Conservation (phyloP, 2,329 filamentous ascomycete genomes). For the Blastomyces parvus region DNA sequence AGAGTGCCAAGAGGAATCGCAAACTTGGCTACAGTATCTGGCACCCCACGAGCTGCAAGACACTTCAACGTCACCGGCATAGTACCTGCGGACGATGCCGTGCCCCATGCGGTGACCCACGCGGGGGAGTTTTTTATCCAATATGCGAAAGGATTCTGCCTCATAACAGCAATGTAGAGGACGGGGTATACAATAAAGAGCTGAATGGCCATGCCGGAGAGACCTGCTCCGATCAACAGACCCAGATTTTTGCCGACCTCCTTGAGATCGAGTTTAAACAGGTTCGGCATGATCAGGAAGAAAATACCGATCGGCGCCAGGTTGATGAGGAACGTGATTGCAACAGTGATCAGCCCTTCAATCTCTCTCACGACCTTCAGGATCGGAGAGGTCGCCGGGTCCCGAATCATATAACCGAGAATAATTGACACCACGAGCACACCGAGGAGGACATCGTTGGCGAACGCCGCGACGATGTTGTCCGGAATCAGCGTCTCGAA, state of each 20-base stretch:
- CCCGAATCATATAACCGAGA: constrained; percentile 40
- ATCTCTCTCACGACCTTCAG: constrained; percentile 40
- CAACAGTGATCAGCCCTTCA: constrained; percentile 39
- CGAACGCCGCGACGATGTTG: constrained; percentile 42
- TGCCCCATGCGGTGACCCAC: constrained; percentile 48
- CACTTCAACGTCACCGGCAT: constrained; percentile 42
- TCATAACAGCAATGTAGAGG: constrained; percentile 35
- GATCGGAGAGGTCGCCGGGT: constrained; percentile 29
- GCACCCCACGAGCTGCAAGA: constrained; percentile 33
- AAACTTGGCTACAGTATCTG: constrained; percentile 40
- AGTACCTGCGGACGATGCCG: constrained; percentile 45
- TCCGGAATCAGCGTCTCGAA: constrained; percentile 43
- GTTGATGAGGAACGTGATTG: constrained; percentile 43
- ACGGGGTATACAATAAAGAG: constrained; percentile 40
- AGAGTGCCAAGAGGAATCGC: constrained; percentile 41
- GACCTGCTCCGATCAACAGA: constrained; percentile 40
- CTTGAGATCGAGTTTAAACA: constrained; percentile 42
- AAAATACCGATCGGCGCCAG: constrained; percentile 46
- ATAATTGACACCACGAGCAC: constrained; percentile 42
- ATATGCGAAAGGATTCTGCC: constrained; percentile 40
- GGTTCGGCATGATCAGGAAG: constrained; percentile 45
- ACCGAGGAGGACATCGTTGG: constrained; percentile 39
- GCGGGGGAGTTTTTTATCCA: constrained; percentile 43
- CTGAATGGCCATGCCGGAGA: constrained; percentile 42
- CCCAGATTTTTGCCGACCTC: constrained; percentile 44